Evolutionary conservation across 2,329 filamentous ascomycete species (phyloP), one percentile per base, ranked within the genome.

Genomic region (Anthostomella pinea): DNA sequence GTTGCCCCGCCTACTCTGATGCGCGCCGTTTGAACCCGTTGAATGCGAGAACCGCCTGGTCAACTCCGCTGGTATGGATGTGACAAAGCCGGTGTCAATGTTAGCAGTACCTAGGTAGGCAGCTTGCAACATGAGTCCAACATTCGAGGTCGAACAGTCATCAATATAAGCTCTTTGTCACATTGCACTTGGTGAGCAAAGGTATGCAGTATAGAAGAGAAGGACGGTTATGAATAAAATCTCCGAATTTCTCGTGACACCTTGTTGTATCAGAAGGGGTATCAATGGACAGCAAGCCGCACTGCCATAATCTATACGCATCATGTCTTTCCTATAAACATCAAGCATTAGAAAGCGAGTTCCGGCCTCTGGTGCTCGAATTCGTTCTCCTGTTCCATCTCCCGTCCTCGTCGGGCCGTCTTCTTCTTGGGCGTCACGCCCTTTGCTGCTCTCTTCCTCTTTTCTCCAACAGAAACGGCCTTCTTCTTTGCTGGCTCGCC

Each of bases 301-400:
- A 34, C 22, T 35, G 23, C 26, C 36, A 33, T 24, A 38, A 22
- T 36, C 20, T 17, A 38, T 30, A 9, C 15, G 23, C 28, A 21
- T 30, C 35, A 22, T 18, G 18, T 21, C 30, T 30, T 19, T 30
- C 22, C 29, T 33, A n/a, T 22, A 20, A 31, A 15, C 30, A 30
- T 16, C 16, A n/a, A 24, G 30, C 23, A 26, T 45, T 57, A 60
- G 43, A 59, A 60, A 11, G 54, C 58, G 25, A 60, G 47, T 33
- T 59, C 54, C 16, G 49, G 47, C 16, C 51, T 45, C 34, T 52
- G 52, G 22, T 51, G 45, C 28, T 56, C 57, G 36, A 72, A 71
- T 63, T 87, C 84, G 40, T 83, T 78, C 64, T 89, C 85, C 59
- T 87, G 85, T 66, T 91, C 85, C 62, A 87, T 87, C 67, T 88